phyloP scores from a whole-genome alignment of 176 grass and related monocot species.

The Poa annua region DNA sequence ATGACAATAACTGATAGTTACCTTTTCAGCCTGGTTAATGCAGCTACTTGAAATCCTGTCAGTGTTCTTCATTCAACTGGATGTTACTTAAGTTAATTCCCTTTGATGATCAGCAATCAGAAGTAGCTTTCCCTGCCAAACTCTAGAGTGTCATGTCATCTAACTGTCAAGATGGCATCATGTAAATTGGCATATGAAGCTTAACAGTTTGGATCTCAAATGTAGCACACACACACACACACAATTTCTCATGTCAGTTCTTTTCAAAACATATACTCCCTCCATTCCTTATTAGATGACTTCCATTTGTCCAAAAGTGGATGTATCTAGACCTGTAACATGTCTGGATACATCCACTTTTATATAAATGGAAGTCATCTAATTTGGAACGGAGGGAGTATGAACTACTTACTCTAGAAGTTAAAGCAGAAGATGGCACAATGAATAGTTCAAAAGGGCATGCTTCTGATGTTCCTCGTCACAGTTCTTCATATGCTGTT shows the following conservation, averaged over 20 bases:
- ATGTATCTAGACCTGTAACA: too few relatives aligned
- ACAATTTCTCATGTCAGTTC: not conserved
- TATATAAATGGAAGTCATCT: too few relatives aligned
- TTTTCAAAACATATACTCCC: not conserved
- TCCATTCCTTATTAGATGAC: too few relatives aligned
- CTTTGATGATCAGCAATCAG: not conserved
- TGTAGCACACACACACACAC: not conserved
- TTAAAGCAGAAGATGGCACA: conserved; percentile 26
- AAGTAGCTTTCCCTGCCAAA: conserved; percentile 4
- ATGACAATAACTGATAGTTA: conserved; percentile 5
- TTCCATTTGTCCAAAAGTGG: too few relatives aligned
- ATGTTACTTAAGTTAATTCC: conserved; percentile 33
- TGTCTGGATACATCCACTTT: too few relatives aligned
- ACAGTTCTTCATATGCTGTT: conserved; percentile 21
- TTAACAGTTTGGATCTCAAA: not conserved
- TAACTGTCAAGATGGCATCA: not conserved
- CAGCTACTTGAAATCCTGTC: not conserved
- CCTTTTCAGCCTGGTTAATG: not conserved
- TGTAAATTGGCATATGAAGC: conserved; percentile 4
- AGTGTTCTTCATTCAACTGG: conserved; percentile 33
- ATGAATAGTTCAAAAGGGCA: conserved; percentile 23
- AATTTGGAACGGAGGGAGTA: too few relatives aligned
- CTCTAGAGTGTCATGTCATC: conserved; percentile 9
- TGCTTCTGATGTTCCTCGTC: conserved; percentile 30
- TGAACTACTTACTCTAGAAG: not conserved